A percentile compares a stretch with the other conserved stretches of the same genome.
phyloP scores from a whole-genome alignment of 306 rosid genomes.

The Heteromeles arbutifolia region DNA sequence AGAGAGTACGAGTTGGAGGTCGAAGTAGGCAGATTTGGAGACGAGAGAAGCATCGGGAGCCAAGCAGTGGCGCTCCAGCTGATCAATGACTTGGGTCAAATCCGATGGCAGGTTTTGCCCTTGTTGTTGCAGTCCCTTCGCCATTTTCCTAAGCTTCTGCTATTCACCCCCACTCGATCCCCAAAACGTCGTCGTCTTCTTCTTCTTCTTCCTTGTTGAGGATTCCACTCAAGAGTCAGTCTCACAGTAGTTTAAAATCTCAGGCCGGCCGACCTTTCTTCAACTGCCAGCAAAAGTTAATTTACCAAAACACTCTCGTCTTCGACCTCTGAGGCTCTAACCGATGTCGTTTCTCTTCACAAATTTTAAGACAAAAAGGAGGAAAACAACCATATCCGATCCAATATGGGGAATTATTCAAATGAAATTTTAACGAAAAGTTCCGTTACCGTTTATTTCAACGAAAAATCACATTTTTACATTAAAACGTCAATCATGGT shows the following conservation, averaged over 20 bases:
- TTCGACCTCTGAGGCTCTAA: background rate
- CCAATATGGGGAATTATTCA: background rate
- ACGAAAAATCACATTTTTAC: too few species aligned
- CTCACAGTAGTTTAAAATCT: background rate
- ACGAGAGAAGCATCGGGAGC: slow-evolving; percentile 89
- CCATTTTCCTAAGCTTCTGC: slow-evolving; percentile 28
- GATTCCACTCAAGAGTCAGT: background rate
- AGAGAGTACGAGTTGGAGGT: slow-evolving; percentile 64
- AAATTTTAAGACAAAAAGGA: background rate
- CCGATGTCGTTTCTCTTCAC: background rate
- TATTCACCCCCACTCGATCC: background rate
- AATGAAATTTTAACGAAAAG: background rate
- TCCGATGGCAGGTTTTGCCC: slow-evolving; percentile 75
- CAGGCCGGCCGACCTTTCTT: background rate
- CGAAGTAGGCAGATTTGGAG: slow-evolving; percentile 70
- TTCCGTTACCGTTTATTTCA: too few species aligned
- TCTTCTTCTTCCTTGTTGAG: too few species aligned
- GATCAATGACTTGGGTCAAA: slow-evolving; percentile 76
- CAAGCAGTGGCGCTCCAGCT: slow-evolving; percentile 92
- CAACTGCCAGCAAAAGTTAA: background rate
- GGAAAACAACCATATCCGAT: background rate
- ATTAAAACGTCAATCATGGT: too few species aligned
- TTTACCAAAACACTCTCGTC: background rate
- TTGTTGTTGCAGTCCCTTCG: slow-evolving; percentile 53
- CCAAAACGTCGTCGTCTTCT: slow-evolving; percentile 27